These are phyloP conservation scores for Lepidium aucheri DNA, from an alignment of 345 rosid genomes.

Conservation along the genomic window DNA sequence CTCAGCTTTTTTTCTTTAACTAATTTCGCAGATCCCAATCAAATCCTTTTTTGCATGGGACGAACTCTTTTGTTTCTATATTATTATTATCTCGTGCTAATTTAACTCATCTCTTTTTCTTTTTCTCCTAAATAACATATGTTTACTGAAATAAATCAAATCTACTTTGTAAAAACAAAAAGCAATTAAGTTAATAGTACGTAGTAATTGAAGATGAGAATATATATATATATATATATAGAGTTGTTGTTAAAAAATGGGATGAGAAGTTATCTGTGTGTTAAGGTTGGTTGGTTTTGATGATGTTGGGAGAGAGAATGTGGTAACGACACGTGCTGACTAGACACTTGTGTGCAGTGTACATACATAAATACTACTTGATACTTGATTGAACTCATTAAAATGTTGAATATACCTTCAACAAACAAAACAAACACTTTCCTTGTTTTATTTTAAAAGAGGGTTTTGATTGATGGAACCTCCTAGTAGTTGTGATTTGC, in stretches of 20 bases:
- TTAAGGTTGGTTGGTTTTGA: conserved; percentile 2
- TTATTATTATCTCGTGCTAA: background rate
- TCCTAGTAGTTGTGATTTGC: conserved; percentile 1
- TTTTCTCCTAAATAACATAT: background rate
- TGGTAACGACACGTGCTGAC: conserved; percentile 23
- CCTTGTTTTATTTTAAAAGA: background rate
- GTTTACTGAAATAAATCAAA: background rate
- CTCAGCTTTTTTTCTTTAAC: background rate
- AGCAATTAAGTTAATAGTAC: no score
- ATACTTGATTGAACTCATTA: conserved; percentile 8
- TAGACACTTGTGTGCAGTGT: conserved; percentile 21
- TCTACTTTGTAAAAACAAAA: background rate
- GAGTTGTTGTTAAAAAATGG: no score
- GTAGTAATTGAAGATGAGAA: no score
- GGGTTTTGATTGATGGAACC: conserved; percentile 1
- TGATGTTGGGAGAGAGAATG: conserved; percentile 3
- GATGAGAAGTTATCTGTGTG: no score
- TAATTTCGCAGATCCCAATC: conserved; percentile 28
- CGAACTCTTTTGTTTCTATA: background rate
- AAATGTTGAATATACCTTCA: background rate
- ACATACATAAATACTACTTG: no score
- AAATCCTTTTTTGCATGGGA: conserved; percentile 19
- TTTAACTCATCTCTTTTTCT: background rate
- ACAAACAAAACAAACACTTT: background rate
- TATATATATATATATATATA: no score